These are phyloP conservation scores for Aechmea fasciata DNA, from an alignment of 176 grass and related monocot genomes.

Conservation along the genomic window DNA sequence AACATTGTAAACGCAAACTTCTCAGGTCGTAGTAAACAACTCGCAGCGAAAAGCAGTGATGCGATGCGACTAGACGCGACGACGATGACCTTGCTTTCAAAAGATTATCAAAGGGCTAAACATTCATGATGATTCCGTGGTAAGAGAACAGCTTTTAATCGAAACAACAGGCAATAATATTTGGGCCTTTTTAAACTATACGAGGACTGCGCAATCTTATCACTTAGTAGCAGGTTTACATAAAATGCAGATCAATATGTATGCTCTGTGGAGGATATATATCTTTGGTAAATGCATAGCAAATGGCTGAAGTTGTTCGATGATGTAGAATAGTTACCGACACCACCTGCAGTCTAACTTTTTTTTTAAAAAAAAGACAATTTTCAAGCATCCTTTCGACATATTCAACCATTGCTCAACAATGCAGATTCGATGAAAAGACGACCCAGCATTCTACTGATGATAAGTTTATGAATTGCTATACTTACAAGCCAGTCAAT, in stretches of 20 bases:
- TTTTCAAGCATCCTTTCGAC: too few relatives aligned
- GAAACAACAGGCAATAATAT: background rate
- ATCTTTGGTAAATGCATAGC: too few relatives aligned
- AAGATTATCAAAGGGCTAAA: background rate
- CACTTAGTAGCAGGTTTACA: background rate
- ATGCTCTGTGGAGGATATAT: too few relatives aligned
- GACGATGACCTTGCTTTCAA: background rate
- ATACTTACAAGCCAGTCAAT: constrained; percentile 85
- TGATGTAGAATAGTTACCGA: too few relatives aligned
- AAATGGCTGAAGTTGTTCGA: too few relatives aligned
- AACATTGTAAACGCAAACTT: constrained; percentile 24
- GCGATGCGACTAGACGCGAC: background rate
- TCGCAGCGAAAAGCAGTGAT: background rate
- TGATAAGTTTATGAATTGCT: constrained; percentile 1
- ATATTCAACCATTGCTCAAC: background rate
- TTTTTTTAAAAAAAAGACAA: too few relatives aligned
- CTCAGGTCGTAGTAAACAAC: constrained; percentile 9
- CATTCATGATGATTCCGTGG: background rate
- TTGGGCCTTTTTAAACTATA: background rate
- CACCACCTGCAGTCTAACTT: too few relatives aligned
- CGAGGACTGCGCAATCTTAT: background rate
- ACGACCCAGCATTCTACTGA: background rate
- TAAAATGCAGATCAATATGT: too few relatives aligned
- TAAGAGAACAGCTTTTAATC: background rate
- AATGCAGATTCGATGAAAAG: constrained; percentile 4